phyloP scores from a whole-genome alignment of 2,329 filamentous ascomycete species.

The Botrytis tulipae region DNA sequence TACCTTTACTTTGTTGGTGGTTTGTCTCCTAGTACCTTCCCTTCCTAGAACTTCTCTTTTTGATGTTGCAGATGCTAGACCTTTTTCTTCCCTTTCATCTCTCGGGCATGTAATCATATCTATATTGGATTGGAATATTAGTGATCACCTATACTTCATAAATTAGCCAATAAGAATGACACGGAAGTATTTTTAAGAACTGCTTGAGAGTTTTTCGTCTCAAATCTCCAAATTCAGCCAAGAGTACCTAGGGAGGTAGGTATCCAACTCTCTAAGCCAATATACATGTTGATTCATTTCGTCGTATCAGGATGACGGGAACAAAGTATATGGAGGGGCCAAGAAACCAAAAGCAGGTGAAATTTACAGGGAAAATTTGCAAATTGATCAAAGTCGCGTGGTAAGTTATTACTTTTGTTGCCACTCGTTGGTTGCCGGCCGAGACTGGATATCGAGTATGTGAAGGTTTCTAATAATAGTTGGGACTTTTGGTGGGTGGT shows the following conservation, averaged over 20 bases:
- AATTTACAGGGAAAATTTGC: slow-evolving; percentile 11
- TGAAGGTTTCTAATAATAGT: slow-evolving; percentile 15
- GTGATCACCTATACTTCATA: not conserved
- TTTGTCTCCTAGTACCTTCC: not conserved
- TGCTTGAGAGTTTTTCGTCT: not conserved
- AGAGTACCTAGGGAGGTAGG: not conserved
- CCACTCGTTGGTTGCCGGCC: not conserved
- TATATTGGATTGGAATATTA: not conserved
- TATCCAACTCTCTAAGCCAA: not conserved
- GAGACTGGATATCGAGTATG: not conserved
- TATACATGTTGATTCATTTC: not conserved
- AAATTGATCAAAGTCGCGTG: not conserved
- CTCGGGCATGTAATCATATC: not conserved
- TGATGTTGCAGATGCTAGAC: not conserved
- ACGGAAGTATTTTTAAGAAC: not conserved
- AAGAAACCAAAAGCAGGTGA: not conserved
- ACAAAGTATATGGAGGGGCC: not conserved
- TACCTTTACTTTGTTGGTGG: not conserved
- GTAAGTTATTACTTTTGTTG: not conserved
- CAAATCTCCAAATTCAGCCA: not conserved
- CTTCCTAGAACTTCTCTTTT: not conserved
- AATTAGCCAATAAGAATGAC: not conserved
- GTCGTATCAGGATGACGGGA: slow-evolving; percentile 3
- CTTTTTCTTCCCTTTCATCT: not conserved
- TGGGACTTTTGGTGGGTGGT: not conserved